Base-by-base conservation (phyloP, 257 asterid species). In the Solanum piurae region DNA sequence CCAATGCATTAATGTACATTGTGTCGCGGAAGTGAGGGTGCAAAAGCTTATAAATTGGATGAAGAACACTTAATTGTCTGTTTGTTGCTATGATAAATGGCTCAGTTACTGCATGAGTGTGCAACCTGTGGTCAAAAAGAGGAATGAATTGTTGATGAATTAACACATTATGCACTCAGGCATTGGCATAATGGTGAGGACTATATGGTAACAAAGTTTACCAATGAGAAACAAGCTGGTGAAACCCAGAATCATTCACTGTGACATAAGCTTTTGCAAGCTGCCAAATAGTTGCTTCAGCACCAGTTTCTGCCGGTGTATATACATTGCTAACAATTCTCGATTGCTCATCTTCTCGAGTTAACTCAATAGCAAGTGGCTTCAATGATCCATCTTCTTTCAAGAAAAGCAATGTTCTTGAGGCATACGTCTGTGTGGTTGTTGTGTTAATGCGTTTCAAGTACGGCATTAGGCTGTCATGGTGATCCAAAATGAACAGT, bases 161-260 rank as follows among this genome's bases (percentile, higher is more conserved):
- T 34, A 20, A 73, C 46, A 20, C 0, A 18, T 34, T 33, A 1
- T 7, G 18, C 27, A 73, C 80, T 73, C 46, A 20, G 46, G 80
- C n/a, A 18, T 34, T 20, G 16, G 29, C 46, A 73, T 73, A 36
- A 73, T 34, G 80, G 5, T 18, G 49, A 73, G 80, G 29, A 73
- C 80, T 77, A 13, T 40, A 7, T 40, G 46, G 36, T 77, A 40
- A 40, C 31, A 38, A 44, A 77, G 16, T 20, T 23, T 91, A 92
- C 93, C 93, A 93, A 76, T 93, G 95, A 87, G 94, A 90, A 77
- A 92, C 87, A 83, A 93, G 94, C 88, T 93, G 93, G 89, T 93
- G 95, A 87, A 88, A 86, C 7, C 95, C 95, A 2, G 95, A 87
- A n/a, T 93, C 96, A 79, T 91, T 91, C 11, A 93, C 95, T 4